Evolutionary conservation across 108 stramenopile species (phyloP), one percentile per base, ranked within the genome.

Genomic region (Skeletonema costatum): DNA sequence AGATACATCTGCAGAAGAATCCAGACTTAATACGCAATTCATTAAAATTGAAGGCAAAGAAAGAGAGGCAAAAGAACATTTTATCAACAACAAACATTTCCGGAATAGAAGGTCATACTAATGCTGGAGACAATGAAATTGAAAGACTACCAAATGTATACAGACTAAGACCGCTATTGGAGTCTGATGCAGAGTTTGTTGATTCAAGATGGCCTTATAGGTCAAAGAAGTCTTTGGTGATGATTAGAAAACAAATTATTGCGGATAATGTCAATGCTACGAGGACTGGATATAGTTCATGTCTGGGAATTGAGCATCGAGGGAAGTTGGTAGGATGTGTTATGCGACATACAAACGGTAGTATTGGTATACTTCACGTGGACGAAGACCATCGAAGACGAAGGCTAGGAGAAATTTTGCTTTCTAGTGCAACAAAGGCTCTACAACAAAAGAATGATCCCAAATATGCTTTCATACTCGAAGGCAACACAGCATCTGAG

Each of bases 401-500:
- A 17, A 83, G 87, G 2, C 81, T 83, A 60, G 87, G 80, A 21
- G 46, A 46, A 30, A 48, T 70, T 16, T 66, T 88, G 41, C 59
- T 88, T n/a, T 14, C 63, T 31, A 83, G 78, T 59, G 79, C 83
- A 5, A 74, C 82, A 7, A 48, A n/a, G 19, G 51, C 66, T 12
- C 8, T 86, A 30, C 33, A 73, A 60, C n/a, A 59, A 33, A 68
- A 10, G 9, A 66, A 58, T n/a, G 58, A 63, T 9, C 16, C 68
- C 10, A 30, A 42, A n/a, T 69, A 70, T 33, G 85, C 85, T 12
- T 86, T 85, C 60, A 88, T 88, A 38, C 25, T 85, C 12, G 77
- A 86, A 51, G 87, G 87, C 0, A 86, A 88, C 71, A 32, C 51
- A 46, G 83, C 85, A 3, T 86, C 87, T 16, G 85, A 88, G 74